These are phyloP conservation scores for Omphalea diandra DNA, from an alignment of 441 rosid species.

Conservation along the genomic window DNA sequence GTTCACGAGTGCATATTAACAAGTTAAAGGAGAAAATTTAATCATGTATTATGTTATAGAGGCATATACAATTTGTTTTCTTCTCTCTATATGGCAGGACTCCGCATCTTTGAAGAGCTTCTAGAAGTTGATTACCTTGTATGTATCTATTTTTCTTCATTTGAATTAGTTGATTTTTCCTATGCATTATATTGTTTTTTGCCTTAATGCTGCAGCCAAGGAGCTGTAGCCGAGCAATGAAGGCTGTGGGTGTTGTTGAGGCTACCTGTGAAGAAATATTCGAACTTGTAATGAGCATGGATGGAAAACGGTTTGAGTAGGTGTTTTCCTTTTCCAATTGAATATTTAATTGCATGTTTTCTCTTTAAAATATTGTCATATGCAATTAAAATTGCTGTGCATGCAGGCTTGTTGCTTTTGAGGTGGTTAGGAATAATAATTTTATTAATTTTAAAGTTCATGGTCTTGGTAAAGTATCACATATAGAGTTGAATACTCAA, in stretches of 20 bases:
- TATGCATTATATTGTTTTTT: constrained; percentile 25
- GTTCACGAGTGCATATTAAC: background rate
- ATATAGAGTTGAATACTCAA: background rate
- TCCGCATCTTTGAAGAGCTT: constrained; percentile 99
- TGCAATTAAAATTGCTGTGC: constrained; percentile 4
- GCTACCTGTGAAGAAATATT: constrained; percentile 98
- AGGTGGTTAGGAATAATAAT: background rate
- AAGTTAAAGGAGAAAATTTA: background rate
- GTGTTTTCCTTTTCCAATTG: constrained; percentile 42
- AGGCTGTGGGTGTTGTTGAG: constrained; percentile 98
- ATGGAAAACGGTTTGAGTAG: constrained; percentile 97
- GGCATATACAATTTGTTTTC: constrained; percentile 19
- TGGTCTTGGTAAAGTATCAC: background rate
- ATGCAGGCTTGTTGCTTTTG: background rate
- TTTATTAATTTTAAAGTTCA: background rate
- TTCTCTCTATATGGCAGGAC: constrained; percentile 58
- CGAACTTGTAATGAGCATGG: constrained; percentile 99
- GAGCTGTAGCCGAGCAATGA: constrained; percentile 99
- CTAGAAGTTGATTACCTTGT: constrained; percentile 99
- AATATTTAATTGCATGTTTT: constrained; percentile 13
- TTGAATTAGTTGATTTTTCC: constrained; percentile 19
- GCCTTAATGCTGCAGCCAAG: constrained; percentile 73
- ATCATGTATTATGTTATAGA: constrained; percentile 10
- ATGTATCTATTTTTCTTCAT: constrained; percentile 33
- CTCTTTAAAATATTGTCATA: constrained; percentile 10